Conservation (phyloP, 495 filamentous ascomycete species). For the Tuber calosporum region DNA sequence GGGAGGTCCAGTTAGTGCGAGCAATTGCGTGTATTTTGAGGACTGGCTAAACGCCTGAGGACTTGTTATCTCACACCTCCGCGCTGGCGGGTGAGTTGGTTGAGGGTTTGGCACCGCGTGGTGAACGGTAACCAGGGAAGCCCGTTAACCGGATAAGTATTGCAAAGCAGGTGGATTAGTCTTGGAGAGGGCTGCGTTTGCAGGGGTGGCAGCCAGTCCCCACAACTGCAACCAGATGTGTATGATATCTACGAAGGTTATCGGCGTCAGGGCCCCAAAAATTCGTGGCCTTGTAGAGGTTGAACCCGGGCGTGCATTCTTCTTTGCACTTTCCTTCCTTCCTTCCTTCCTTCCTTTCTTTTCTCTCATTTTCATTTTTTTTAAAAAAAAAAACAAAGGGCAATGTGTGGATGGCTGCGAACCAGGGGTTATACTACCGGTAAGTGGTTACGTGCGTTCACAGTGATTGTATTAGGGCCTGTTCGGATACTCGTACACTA, state of each 20-base stretch:
- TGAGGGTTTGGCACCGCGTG: background rate
- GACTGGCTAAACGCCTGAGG: slow-evolving; percentile 57
- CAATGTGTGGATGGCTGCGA: too few species aligned
- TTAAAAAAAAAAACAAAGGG: too few species aligned
- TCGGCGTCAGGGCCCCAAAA: background rate
- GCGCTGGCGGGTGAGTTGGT: background rate
- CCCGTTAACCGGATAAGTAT: background rate
- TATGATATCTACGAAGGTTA: background rate
- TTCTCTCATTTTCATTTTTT: too few species aligned
- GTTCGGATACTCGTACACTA: too few species aligned
- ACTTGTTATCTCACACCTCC: background rate
- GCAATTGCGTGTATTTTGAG: slow-evolving; percentile 83
- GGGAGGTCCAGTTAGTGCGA: slow-evolving; percentile 77
- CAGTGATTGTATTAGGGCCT: too few species aligned
- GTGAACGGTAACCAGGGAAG: background rate
- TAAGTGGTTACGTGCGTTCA: too few species aligned
- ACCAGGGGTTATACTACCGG: too few species aligned
- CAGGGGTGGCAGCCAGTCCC: background rate
- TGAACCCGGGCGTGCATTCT: too few species aligned
- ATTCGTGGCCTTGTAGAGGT: background rate
- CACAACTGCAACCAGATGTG: background rate
- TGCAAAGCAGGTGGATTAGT: background rate
- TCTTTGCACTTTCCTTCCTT: too few species aligned
- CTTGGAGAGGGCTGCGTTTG: background rate
- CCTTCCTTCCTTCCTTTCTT: too few species aligned